Conservation (phyloP, 345 rosid species). For the Acer yangbiense region DNA sequence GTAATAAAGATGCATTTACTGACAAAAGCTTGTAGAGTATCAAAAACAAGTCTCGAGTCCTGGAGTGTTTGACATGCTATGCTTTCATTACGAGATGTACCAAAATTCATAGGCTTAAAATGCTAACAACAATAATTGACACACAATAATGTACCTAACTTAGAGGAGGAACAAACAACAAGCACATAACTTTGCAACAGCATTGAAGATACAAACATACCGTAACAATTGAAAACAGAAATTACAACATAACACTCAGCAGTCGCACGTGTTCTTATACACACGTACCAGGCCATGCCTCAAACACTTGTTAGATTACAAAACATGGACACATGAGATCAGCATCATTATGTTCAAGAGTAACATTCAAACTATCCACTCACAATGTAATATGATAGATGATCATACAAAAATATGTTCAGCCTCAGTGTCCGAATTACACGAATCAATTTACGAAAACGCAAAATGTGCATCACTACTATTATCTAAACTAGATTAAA, state of each 20-base stretch:
- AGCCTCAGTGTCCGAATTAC: not conserved
- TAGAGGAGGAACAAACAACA: not conserved
- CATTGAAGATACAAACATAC: not conserved
- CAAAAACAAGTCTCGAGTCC: not conserved
- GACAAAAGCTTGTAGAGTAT: not conserved
- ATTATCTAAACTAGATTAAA: not conserved
- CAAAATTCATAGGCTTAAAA: not conserved
- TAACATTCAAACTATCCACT: not conserved
- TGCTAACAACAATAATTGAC: not conserved
- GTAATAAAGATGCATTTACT: not conserved
- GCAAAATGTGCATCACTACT: not conserved
- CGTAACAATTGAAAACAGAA: not conserved
- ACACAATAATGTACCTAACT: too few relatives aligned
- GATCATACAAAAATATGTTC: not conserved
- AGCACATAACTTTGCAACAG: not conserved
- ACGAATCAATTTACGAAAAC: not conserved
- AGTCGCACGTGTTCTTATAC: not conserved
- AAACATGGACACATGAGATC: not conserved
- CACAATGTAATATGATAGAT: not conserved
- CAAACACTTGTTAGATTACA: too few relatives aligned
- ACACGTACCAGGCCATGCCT: too few relatives aligned
- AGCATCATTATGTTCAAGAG: not conserved
- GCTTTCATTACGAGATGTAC: not conserved
- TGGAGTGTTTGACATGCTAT: not conserved
- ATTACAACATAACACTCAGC: not conserved